Base-by-base conservation (phyloP, 208 protist genomes). In the Endotrypanum monterogeii region DNA sequence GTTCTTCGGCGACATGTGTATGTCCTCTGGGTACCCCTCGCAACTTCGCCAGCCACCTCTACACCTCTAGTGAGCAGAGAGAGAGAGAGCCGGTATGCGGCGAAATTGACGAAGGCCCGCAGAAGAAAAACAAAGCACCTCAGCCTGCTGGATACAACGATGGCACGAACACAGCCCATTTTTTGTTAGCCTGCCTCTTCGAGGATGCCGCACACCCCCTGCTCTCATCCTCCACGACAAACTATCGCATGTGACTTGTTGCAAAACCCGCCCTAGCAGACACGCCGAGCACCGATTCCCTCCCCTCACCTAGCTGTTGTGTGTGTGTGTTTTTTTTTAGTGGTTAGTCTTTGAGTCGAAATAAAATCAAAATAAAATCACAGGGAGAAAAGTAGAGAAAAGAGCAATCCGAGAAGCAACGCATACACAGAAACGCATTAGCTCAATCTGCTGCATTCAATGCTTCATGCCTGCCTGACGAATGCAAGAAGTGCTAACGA, bases 301-400 rank as follows among this genome's bases (percentile, higher is more conserved):
- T 5, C 25, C 25, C 8, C 4, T 16, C 30, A 9, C 30, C 12
- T 16, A n/a, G 56, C 12, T 39, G n/a, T 61, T 58, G 25, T 58
- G 54, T 20, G n/a, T 20, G 11, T 58, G 5, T 14, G 0, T 20
- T 39, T 35, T 14, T 61, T 35, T 28, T 12, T 28, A 20, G 37
- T 23, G 58, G n/a, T 48, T 28, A 20, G 37, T 25, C 35, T 16
- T 48, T 30, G 60, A 66, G 1, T 16, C 18, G 25, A 66, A 75
- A 23, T 12, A 50, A 63, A 71, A 58, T 32, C 37, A 16, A 11
- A 46, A 66, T 28, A 66, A 8, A 28, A 66, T 16, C 39, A 66
- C 20, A 9, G 60, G 28, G 32, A 57, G 63, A 62, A 46, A 37
- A 67, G 32, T 78, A 52, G 68, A 1, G 57, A n/a, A 60, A 63